Evolutionary conservation across 306 rosid genomes (phyloP), one percentile per base, ranked within the genome.

Genomic region (Pyrus communis): DNA sequence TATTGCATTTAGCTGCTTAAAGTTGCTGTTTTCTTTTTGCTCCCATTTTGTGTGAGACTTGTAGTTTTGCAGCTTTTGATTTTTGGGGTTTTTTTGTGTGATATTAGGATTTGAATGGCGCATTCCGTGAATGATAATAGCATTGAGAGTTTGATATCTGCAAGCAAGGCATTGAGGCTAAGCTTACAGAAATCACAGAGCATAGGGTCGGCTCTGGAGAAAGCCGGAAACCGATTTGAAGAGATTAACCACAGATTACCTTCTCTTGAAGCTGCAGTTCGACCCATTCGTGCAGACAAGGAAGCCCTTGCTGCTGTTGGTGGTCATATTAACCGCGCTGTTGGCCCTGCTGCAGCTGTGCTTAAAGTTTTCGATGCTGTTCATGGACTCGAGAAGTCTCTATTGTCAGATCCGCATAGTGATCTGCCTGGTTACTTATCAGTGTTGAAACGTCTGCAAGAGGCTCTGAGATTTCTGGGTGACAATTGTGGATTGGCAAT

Each of bases 321-420:
- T 19, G 99, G 99, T 15, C 99, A 96, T 63, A 96, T 96, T 49
- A 92, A 96, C 75, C 91, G 99, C 1, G 99, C 99, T 0, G 99
- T 96, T 28, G 96, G 98, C 25, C 99, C 98, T 2, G 98, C 99
- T 0, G 99, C 98, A 3, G 98, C 99, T 0, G 99, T 96, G 85
- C 92, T 96, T 18, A 96, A 91, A 90, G 99, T 96, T 76, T 96
- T 96, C 4, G 99, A 96, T 76, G 99, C 99, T 0, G 97, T 92
- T 75, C 99, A 92, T 63, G 99, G 99, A n/a, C 93, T 96, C 1
- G 99, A 96, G 38, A 96, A 96, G 80, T 88, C 97, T 0, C 80
- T 96, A 23, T 75, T 92, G 54, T 96, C 98, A 0, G 99, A 96
- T 67, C 97, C 97, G 0, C 79, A 93, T 23, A 88, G 81, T 63